These are phyloP conservation scores for Ciborinia camelliae DNA, from an alignment of 2,329 filamentous ascomycete genomes.

Conservation along the genomic window DNA sequence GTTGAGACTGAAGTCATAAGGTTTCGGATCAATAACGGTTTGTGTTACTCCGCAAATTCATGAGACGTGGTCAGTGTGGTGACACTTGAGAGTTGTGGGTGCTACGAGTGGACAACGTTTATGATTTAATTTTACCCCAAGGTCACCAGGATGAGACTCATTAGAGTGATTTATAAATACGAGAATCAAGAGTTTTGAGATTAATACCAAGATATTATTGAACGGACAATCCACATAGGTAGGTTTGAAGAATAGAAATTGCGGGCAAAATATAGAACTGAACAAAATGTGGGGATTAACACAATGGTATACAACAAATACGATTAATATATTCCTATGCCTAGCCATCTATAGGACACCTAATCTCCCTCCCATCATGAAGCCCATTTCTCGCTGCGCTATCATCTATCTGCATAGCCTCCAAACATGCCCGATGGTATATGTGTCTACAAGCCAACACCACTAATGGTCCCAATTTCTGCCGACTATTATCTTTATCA, in stretches of 20 bases:
- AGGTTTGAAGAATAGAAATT: background rate
- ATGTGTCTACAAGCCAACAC: conserved; percentile 69
- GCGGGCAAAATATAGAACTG: background rate
- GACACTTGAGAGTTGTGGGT: background rate
- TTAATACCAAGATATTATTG: background rate
- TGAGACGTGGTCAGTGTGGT: background rate
- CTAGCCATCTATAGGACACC: conserved; percentile 43
- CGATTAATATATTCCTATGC: conserved; percentile 35
- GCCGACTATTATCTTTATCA: conserved; percentile 42
- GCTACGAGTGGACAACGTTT: background rate
- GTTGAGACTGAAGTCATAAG: background rate
- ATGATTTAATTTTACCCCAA: background rate
- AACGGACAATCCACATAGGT: background rate
- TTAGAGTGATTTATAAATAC: background rate
- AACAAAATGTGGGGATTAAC: background rate
- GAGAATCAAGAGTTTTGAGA: background rate
- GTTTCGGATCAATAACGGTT: background rate
- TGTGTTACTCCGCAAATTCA: background rate
- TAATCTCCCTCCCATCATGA: conserved; percentile 44
- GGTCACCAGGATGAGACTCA: background rate
- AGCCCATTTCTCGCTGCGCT: conserved; percentile 47
- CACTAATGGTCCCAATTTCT: conserved; percentile 61
- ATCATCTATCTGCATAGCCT: conserved; percentile 59
- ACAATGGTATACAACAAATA: conserved; percentile 5
- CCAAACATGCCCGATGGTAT: conserved; percentile 66